These are phyloP conservation scores for Chaetomium sp. DNA, from an alignment of 2,329 filamentous ascomycete genomes.

Conservation along the genomic window DNA sequence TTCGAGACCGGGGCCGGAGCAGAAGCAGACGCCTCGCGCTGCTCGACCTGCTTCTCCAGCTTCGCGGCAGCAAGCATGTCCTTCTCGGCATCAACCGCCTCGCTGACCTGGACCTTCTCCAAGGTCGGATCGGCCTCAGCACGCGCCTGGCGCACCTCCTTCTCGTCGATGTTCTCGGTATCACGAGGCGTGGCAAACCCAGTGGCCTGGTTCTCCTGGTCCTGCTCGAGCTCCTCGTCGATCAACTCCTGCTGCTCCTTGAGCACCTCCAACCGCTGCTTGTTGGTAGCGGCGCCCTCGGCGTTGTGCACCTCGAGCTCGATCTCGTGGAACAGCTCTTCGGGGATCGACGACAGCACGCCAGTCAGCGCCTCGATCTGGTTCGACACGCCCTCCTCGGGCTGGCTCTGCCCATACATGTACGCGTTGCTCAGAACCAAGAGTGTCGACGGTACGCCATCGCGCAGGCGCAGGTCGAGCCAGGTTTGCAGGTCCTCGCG, in stretches of 20 bases:
- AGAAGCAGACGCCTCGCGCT: neutral
- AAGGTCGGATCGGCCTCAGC: conserved; percentile 42
- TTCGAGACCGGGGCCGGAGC: neutral
- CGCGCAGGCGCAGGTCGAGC: conserved; percentile 87
- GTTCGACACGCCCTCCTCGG: conserved; percentile 74
- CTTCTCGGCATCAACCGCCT: conserved; percentile 50
- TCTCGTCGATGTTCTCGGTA: conserved; percentile 88
- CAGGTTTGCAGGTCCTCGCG: conserved; percentile 87
- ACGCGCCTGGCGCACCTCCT: conserved; percentile 61
- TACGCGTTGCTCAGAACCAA: conserved; percentile 96
- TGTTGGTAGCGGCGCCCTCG: conserved; percentile 96
- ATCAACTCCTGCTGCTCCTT: conserved; percentile 98
- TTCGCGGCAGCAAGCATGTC: conserved; percentile 42
- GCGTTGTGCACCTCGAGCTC: conserved; percentile 96
- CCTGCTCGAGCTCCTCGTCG: conserved; percentile 92
- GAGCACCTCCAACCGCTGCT: conserved; percentile 94
- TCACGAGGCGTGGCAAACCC: conserved; percentile 75
- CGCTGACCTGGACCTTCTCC: conserved; percentile 43
- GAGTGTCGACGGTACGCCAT: conserved; percentile 93
- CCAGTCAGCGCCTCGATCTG: conserved; percentile 91
- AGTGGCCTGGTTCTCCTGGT: conserved; percentile 68
- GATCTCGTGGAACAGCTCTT: conserved; percentile 98
- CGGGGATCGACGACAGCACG: conserved; percentile 88
- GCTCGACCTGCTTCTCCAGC: conserved; percentile 26
- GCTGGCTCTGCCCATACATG: conserved; percentile 70